Evolutionary conservation across 805 yeast genomes (phyloP).

Genomic region (Candida sakaeoensis): DNA sequence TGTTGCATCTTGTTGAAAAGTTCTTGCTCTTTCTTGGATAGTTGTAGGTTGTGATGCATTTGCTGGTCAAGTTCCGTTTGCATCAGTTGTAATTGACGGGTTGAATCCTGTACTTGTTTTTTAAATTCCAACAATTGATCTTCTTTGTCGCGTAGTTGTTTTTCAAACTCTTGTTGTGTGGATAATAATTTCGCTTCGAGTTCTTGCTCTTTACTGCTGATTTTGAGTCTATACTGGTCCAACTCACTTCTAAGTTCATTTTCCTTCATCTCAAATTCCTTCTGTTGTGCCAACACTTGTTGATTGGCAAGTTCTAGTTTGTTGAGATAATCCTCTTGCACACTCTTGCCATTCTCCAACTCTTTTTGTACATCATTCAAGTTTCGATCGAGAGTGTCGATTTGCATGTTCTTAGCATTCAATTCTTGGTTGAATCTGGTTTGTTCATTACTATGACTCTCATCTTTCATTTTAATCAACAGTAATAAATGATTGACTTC

Average conservation of each 20-base stretch:
- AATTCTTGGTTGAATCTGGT: neutral
- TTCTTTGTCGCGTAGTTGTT: neutral
- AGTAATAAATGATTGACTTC: slow-evolving; percentile 1
- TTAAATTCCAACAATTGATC: no score
- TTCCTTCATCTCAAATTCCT: neutral
- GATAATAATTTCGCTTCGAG: neutral
- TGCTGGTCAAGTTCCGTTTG: no score
- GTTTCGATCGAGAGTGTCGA: neutral
- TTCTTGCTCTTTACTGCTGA: no score
- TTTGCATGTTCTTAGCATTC: neutral
- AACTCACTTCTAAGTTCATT: neutral
- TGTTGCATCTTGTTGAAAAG: no score
- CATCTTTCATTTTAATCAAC: slow-evolving; percentile 3
- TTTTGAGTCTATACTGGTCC: neutral
- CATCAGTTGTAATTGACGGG: no score
- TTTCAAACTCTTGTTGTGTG: neutral
- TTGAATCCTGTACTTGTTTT: no score
- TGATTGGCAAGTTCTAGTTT: neutral
- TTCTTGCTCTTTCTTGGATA: no score
- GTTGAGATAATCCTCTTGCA: neutral
- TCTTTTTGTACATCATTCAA: neutral
- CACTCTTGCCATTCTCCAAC: neutral
- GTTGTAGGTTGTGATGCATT: no score
- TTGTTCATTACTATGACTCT: neutral
- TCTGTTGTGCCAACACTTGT: neutral